Conservation (phyloP, 768 basidiomycete genomes). For the Rhodotorula kratochvilovae region DNA sequence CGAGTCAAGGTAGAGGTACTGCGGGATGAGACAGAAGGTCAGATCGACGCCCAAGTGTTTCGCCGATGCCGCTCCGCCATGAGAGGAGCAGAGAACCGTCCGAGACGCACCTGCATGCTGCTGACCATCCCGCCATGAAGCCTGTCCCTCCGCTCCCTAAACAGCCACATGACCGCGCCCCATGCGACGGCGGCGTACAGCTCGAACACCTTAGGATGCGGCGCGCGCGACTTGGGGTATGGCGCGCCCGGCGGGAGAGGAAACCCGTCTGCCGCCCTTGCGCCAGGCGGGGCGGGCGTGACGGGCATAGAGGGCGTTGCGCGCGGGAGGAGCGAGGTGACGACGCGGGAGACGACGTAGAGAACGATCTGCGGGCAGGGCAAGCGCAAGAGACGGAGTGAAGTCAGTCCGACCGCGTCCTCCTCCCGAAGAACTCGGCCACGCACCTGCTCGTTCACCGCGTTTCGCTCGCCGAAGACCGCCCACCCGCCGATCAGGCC, state of each 20-base stretch:
- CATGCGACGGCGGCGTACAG: constrained; percentile 82
- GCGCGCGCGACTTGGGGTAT: constrained; percentile 62
- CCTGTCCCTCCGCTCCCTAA: constrained; percentile 77
- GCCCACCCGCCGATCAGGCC: constrained; percentile 74
- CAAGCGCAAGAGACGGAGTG: no score
- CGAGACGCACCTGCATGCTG: constrained; percentile 61
- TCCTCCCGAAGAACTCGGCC: no score
- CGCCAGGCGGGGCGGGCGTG: constrained; percentile 46
- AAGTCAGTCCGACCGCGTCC: no score
- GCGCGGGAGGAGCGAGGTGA: constrained; percentile 86
- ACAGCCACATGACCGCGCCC: constrained; percentile 97
- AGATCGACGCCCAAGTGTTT: neutral
- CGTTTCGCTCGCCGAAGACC: constrained; percentile 77
- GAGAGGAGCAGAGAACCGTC: neutral
- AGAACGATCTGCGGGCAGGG: constrained; percentile 72
- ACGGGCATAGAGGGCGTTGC: constrained; percentile 53
- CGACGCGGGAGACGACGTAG: constrained; percentile 86
- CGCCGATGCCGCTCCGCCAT: no score
- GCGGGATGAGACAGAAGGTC: neutral
- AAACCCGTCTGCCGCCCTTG: constrained; percentile 16
- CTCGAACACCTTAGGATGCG: constrained; percentile 76
- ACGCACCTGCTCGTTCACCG: constrained; percentile 86
- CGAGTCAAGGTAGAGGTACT: constrained; percentile 87
- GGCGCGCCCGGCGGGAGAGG: constrained; percentile 46
- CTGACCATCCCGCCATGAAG: constrained; percentile 96